Conservation (phyloP, 768 basidiomycete species). For the Tylopilus intermedius region DNA sequence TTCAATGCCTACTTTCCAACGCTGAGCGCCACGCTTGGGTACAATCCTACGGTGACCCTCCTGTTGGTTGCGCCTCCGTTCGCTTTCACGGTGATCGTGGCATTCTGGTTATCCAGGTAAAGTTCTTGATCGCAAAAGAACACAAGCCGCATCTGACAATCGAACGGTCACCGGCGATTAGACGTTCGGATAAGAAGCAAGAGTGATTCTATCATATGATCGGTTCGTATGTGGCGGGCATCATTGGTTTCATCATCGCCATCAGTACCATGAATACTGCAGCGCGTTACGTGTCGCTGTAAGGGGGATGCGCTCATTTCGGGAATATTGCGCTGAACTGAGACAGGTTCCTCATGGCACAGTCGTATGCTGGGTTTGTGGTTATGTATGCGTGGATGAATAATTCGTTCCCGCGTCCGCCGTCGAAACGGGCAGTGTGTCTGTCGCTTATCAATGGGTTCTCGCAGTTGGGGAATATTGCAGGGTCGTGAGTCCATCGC, state of each 20-base stretch:
- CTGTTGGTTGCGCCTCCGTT: slow-evolving; percentile 77
- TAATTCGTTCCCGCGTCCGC: slow-evolving; percentile 65
- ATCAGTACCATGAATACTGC: slow-evolving; percentile 59
- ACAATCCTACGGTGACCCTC: slow-evolving; percentile 55
- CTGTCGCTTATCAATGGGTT: slow-evolving; percentile 78
- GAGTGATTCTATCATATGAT: slow-evolving; percentile 74
- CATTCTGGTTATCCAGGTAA: slow-evolving; percentile 51
- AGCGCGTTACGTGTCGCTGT: slow-evolving; percentile 64
- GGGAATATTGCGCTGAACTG: not conserved
- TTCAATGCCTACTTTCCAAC: slow-evolving; percentile 87
- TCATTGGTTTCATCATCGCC: slow-evolving; percentile 65
- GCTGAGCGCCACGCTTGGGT: slow-evolving; percentile 67
- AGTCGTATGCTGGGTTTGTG: slow-evolving; percentile 68
- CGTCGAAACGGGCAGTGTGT: slow-evolving; percentile 80
- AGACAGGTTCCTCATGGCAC: slow-evolving; percentile 68
- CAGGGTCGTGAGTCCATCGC: slow-evolving; percentile 60
- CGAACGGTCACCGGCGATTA: slow-evolving; percentile 15
- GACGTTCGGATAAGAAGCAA: slow-evolving; percentile 63
- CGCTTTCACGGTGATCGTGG: slow-evolving; percentile 51
- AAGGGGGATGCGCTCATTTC: slow-evolving; percentile 19
- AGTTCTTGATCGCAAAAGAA: not conserved
- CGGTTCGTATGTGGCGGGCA: slow-evolving; percentile 47
- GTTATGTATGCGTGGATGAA: slow-evolving; percentile 53
- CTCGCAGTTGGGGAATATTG: slow-evolving; percentile 78
- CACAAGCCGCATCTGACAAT: not conserved